Evolutionary conservation across 2,329 filamentous ascomycete species (phyloP).

Genomic region (Penicillium sp.): DNA sequence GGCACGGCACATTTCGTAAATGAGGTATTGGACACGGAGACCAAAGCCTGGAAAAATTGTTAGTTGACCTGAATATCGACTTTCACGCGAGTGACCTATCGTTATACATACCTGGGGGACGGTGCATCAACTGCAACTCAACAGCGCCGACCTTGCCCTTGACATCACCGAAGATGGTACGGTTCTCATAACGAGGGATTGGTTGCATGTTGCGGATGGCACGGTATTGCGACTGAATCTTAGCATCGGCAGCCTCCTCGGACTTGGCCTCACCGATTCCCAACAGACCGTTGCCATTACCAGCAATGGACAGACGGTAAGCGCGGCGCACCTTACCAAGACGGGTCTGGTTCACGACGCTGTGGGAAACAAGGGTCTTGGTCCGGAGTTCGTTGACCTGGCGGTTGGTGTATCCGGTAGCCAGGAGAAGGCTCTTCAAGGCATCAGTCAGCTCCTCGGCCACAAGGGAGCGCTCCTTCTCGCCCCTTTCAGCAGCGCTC

Average conservation of each 20-base stretch:
- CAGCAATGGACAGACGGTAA: slow-evolving; percentile 78
- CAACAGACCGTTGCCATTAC: slow-evolving; percentile 80
- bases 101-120: slow-evolving; percentile 75
- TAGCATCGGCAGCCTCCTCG: slow-evolving; percentile 67
- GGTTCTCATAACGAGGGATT: slow-evolving; percentile 84
- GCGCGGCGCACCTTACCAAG: slow-evolving; percentile 84
- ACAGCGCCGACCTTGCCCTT: slow-evolving; percentile 84
- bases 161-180: slow-evolving; percentile 87
- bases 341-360: slow-evolving; percentile 89
- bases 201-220: slow-evolving; percentile 92
- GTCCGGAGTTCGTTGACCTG: slow-evolving; percentile 57
- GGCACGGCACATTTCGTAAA: slow-evolving; percentile 90
- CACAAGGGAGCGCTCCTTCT: slow-evolving; percentile 28
- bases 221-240: slow-evolving; percentile 70
- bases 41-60: slow-evolving; percentile 70
- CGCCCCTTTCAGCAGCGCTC: slow-evolving; percentile 26
- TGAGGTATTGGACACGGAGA: slow-evolving; percentile 83
- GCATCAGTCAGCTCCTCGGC: slow-evolving; percentile 37
- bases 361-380: slow-evolving; percentile 72
- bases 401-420: slow-evolving; percentile 54
- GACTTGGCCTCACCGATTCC: slow-evolving; percentile 91
- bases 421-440: slow-evolving; percentile 55
- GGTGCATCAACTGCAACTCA: slow-evolving; percentile 74
- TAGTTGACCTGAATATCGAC: neutral
- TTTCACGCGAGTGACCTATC: neutral